Base-by-base conservation (phyloP, 345 rosid genomes). In the Erodium maritimum region DNA sequence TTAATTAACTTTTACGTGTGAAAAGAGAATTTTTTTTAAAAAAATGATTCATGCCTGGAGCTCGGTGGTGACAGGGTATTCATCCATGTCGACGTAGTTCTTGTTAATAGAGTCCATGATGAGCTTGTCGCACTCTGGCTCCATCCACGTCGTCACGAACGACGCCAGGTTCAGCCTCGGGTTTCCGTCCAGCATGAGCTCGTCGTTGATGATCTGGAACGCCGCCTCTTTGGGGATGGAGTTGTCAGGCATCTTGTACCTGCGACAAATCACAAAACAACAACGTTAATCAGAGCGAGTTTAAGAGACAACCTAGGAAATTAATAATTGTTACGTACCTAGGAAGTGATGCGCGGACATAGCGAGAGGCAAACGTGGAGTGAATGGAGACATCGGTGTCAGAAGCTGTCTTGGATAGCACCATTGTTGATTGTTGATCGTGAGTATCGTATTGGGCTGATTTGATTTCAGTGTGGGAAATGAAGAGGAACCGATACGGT, bases 151-250 rank as follows among this genome's bases (percentile, higher is more conserved):
- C n/a, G n/a, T n/a, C n/a, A n/a, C n/a, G n/a, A n/a, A n/a, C n/a
- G n/a, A n/a, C n/a, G n/a, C n/a, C n/a, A n/a, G n/a, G 70, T 91
- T 88, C 60, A 91, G 74, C 81, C 96, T 80, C 0, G 97, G 97
- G 65, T 82, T 88, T 19, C 96, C 96, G 21, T 91, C 97, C 4
- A 88, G 54, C 65, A 66, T 66, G 20, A 66, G 55, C 56, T 66
- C 70, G 25, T 66, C 70, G 37, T 60, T 66, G 21, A 91, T 91
- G 56, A 91, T 88, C 86, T 91, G 97, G 64, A 46, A 91, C 13
- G 97, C 97, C 0, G 97, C 97, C 10, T 91, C 97, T 69, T 91
- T 91, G 0, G 96, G 97, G 34, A 84, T 88, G 17, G 96, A 86
- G 59, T 52, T 82, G 65, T 91, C 91, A 42, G 88, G 82, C 72